A percentile compares a stretch with the other conserved stretches of the same genome.
phyloP scores from a whole-genome alignment of 352 stramenopile species.

The Phytophthora sp. region DNA sequence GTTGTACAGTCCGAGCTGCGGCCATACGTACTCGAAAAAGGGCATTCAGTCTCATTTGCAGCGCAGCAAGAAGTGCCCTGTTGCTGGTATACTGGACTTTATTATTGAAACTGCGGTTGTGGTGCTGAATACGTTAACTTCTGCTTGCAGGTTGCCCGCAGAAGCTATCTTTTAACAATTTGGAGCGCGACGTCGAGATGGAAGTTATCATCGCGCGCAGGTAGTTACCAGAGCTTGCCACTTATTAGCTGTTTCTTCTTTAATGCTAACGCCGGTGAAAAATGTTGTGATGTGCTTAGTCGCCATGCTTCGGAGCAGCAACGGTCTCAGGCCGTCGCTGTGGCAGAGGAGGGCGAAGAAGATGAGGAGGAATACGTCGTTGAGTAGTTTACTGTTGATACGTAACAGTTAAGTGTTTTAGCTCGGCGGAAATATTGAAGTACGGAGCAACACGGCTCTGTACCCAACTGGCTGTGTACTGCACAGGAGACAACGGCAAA shows the following conservation, averaged over 20 bases:
- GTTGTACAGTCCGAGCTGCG: conserved; percentile 61
- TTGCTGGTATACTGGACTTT: conserved; percentile 53
- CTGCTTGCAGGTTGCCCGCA: conserved; percentile 78
- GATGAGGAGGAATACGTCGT: conserved; percentile 82
- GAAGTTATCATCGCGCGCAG: conserved; percentile 76
- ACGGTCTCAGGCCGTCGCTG: conserved; percentile 33
- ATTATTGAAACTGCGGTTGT: not conserved
- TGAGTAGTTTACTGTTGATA: too few relatives aligned
- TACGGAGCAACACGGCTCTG: too few relatives aligned
- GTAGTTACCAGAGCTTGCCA: conserved; percentile 34
- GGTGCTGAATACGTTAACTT: not conserved
- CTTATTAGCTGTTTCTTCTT: not conserved
- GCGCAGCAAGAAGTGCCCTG: conserved; percentile 76
- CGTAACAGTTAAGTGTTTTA: too few relatives aligned
- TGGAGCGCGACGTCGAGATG: conserved; percentile 89
- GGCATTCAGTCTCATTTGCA: conserved; percentile 78
- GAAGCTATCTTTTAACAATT: conserved; percentile 52
- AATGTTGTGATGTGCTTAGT: conserved; percentile 22
- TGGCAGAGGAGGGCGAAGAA: conserved; percentile 47
- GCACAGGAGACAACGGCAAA: too few relatives aligned
- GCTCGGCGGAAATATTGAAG: too few relatives aligned
- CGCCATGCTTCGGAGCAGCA: conserved; percentile 51
- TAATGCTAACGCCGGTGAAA: not conserved
- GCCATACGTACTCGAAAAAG: conserved; percentile 83
- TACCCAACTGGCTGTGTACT: too few relatives aligned